A percentile compares a stretch with the other conserved stretches of the same genome.
Conservation (phyloP, 768 basidiomycete genomes). For the Rhodotorula graminis region DNA sequence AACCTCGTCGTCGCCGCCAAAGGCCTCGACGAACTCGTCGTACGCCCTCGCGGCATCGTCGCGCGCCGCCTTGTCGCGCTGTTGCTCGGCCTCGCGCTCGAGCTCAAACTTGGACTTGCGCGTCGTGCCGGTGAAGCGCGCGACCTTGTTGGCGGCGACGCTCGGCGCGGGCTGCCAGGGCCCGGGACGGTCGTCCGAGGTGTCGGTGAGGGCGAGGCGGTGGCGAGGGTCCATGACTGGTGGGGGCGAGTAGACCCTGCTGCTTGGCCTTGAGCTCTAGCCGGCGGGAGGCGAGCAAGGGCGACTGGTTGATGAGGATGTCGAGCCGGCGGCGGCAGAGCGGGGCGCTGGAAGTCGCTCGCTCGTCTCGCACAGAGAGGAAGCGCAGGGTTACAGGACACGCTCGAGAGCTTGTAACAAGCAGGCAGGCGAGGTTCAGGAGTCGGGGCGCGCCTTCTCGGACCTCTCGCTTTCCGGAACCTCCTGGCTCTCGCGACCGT, state of each 20-base stretch:
- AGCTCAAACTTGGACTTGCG: conserved; percentile 81
- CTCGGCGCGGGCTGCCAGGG: conserved; percentile 9
- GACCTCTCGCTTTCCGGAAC: too few species aligned
- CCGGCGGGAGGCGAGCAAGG: background rate
- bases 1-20: conserved; percentile 64
- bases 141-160: conserved; percentile 25
- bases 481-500: too few species aligned
- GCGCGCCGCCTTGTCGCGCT: conserved; percentile 43
- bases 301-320: background rate
- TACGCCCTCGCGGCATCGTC: conserved; percentile 53
- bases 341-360: too few species aligned
- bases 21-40: conserved; percentile 71
- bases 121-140: conserved; percentile 14
- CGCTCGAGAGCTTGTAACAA: too few species aligned
- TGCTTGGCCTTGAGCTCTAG: too few species aligned
- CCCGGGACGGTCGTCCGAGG: conserved; percentile 4
- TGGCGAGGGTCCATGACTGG: conserved; percentile 15
- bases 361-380: too few species aligned
- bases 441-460: too few species aligned
- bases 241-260: too few species aligned
- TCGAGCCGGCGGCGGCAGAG: too few species aligned
- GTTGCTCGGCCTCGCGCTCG: conserved; percentile 64
- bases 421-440: too few species aligned
- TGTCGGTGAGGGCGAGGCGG: conserved; percentile 7
- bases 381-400: too few species aligned